These are phyloP conservation scores for Globisporangium sylvaticum DNA, from an alignment of 352 stramenopile genomes.

Conservation along the genomic window DNA sequence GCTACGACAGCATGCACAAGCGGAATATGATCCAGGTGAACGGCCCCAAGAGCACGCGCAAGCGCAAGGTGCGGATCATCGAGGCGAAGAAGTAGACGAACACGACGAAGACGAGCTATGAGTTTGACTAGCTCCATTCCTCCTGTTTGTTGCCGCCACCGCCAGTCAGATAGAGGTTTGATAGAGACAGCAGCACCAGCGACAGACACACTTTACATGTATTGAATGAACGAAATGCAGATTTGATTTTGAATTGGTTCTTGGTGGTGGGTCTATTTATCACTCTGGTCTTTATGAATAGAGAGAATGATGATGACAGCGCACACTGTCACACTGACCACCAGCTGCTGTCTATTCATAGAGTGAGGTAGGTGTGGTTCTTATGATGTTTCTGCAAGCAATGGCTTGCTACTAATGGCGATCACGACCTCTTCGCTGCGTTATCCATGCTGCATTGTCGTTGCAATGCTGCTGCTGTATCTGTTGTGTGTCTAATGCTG, in stretches of 20 bases:
- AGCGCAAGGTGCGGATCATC: slow-evolving; percentile 79
- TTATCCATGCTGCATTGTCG: not conserved
- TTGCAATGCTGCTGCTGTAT: not conserved
- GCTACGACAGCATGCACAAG: slow-evolving; percentile 86
- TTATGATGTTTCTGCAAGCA: no score
- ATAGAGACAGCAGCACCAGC: not conserved
- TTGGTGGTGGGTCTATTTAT: not conserved
- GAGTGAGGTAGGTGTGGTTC: not conserved
- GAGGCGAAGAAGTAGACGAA: slow-evolving; percentile 67
- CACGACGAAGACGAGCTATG: not conserved
- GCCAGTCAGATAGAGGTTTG: slow-evolving; percentile 2
- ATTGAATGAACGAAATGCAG: not conserved
- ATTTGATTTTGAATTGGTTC: not conserved
- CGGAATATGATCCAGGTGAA: slow-evolving; percentile 83
- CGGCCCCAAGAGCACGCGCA: slow-evolving; percentile 51
- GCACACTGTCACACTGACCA: not conserved
- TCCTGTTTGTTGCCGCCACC: not conserved
- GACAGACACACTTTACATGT: not conserved
- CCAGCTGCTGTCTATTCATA: not conserved
- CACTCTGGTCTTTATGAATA: not conserved
- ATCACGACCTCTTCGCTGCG: not conserved
- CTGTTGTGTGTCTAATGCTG: not conserved
- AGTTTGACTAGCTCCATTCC: not conserved
- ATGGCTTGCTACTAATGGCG: no score
- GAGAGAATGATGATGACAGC: not conserved